Evolutionary conservation across 2,329 filamentous ascomycete genomes (phyloP), one percentile per base, ranked within the genome.

Genomic region (Phialophora macrospora): DNA sequence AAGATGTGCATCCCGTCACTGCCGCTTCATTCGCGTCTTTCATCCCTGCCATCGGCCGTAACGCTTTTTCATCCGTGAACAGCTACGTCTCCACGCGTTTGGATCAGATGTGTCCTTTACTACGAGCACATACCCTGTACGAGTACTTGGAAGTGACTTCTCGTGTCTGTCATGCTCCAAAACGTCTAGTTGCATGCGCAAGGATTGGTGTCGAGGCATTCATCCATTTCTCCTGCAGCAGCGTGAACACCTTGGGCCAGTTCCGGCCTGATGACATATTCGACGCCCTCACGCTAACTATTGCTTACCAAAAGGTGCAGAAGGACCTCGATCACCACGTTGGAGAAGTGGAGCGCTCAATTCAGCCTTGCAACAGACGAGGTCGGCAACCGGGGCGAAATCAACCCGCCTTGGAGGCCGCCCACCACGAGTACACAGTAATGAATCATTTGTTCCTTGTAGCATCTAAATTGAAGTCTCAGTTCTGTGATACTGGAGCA

Each of bases 281-380:
- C 24, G 22, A 55, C 30, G 24, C 60, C 4, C 52, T 62, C 62
- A 58, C 46, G 44, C 62, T 59, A 62, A 48, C 57, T 62, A 59
- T 51, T 38, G 65, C 65, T 67, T 67, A 67, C 62, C 57, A 64
- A 64, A 67, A 41, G 44, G 61, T 62, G 59, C 54, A 38, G 28
- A 32, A 32, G 22, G 20, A 38, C 20, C 24, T n/a, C 14, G 8
- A 55, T 34, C 28, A 22, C 11, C 7, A 17, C 17, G 11, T 20
- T 30, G 12, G 52, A 7, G 28, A 55, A 34, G 24, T 30, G 52
- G 26, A 55, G 52, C 9, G 8, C 52, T 26, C 28, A 32, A 30
- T 24, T 51, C 60, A 63, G 52, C 60, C 52, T 56, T 57, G 34
- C 60, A 49, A 52, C 38, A 51, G 24, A 41, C 20, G 30, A 17